phyloP scores from a whole-genome alignment of 225 moss, liverwort and hornwort genomes.

The Antitrichia curtipendula region DNA sequence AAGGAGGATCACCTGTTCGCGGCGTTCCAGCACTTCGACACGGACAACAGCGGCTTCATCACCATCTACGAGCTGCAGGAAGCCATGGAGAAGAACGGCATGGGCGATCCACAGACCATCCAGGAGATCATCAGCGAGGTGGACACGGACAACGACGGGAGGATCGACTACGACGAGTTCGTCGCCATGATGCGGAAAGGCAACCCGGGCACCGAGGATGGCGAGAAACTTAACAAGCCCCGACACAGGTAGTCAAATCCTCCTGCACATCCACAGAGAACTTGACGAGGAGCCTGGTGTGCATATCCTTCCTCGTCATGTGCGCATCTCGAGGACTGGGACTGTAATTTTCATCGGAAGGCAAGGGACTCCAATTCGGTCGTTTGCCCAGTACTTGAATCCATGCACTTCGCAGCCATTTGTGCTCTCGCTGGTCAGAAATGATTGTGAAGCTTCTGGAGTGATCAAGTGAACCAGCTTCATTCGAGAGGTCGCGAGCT shows the following conservation, averaged over 20 bases:
- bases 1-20: slow-evolving; percentile 75
- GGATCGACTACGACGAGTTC: slow-evolving; percentile 90
- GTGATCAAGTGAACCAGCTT: background rate
- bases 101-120: slow-evolving; percentile 61
- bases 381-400: background rate
- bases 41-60: slow-evolving; percentile 70
- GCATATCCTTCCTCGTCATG: background rate
- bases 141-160: slow-evolving; percentile 78
- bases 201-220: slow-evolving; percentile 25
- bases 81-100: slow-evolving; percentile 59
- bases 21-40: slow-evolving; percentile 83
- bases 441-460: background rate
- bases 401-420: background rate
- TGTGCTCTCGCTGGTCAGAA: background rate
- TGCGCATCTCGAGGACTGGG: background rate
- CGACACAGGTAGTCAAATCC: background rate
- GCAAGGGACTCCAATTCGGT: background rate
- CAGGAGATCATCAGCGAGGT: slow-evolving; percentile 88
- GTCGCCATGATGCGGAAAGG: slow-evolving; percentile 92
- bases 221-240: slow-evolving; percentile 5
- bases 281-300: background rate
- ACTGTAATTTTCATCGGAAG: background rate
- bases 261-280: background rate
- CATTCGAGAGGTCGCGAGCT: background rate
- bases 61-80: slow-evolving; percentile 85